Percentiles rank a stretch among this genome's conserved stretches.
phyloP scores from a whole-genome alignment of 2,329 filamentous ascomycete genomes.

The Aspergillus sp. region DNA sequence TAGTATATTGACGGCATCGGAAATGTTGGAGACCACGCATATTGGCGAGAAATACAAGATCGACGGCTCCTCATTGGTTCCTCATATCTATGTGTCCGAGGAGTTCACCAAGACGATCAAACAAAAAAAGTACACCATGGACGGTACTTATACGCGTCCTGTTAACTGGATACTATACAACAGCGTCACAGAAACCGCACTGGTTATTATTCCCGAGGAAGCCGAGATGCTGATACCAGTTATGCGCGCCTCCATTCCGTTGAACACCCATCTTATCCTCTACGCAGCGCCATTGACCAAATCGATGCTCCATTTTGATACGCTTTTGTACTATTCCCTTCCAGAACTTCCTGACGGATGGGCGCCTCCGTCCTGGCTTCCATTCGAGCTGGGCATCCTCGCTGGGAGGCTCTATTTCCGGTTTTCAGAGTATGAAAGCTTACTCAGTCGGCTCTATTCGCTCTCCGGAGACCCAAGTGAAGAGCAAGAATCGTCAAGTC shows the following conservation, averaged over 20 bases:
- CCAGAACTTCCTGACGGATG: conserved; percentile 47
- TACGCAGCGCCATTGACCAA: conserved; percentile 63
- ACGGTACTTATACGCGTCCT: conserved; percentile 14
- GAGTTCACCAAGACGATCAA: conserved; percentile 17
- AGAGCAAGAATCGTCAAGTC: neutral
- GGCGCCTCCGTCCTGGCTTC: conserved; percentile 53
- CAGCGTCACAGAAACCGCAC: conserved; percentile 43
- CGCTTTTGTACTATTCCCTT: conserved; percentile 53
- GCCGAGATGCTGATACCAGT: conserved; percentile 55
- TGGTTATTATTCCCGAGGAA: conserved; percentile 65
- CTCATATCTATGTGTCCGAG: conserved; percentile 10
- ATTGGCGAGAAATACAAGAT: conserved; percentile 12
- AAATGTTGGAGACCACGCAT: conserved; percentile 7
- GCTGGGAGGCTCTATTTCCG: conserved; percentile 58
- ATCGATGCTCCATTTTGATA: conserved; percentile 61
- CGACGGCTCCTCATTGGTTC: neutral
- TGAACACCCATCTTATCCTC: conserved; percentile 48
- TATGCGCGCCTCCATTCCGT: conserved; percentile 27
- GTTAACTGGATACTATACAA: conserved; percentile 66
- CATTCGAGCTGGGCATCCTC: conserved; percentile 60
- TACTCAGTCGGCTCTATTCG: neutral
- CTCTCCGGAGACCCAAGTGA: neutral
- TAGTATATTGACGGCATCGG: conserved; percentile 3
- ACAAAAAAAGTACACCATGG: neutral
- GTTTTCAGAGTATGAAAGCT: conserved; percentile 23